Evolutionary conservation across 202 grass and related monocot species (phyloP).

Genomic region (Zizania palustris): DNA sequence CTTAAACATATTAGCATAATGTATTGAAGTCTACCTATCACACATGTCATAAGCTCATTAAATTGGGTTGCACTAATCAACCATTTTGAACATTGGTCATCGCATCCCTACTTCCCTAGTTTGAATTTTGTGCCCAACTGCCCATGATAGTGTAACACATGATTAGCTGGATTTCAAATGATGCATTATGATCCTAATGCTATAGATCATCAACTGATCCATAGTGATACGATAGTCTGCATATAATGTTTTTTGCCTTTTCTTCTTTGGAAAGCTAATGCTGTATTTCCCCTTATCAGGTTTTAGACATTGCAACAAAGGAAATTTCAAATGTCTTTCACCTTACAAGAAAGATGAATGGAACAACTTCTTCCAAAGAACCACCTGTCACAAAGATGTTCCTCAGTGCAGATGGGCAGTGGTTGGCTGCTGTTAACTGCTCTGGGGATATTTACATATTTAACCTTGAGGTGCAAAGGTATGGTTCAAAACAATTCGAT

Average conservation of each 20-base stretch:
- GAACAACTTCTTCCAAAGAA: slow-evolving; percentile 50
- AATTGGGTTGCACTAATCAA: not conserved
- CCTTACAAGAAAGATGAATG: slow-evolving; percentile 58
- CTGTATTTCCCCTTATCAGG: slow-evolving; percentile 56
- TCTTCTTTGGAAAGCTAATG: slow-evolving; percentile 24
- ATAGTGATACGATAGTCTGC: not conserved
- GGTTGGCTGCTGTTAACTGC: slow-evolving; percentile 78
- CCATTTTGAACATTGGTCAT: not conserved
- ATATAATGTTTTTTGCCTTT: slow-evolving; percentile 17
- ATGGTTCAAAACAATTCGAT: slow-evolving; percentile 22
- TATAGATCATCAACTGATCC: not conserved
- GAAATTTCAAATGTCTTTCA: slow-evolving; percentile 60
- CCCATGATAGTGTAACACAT: not conserved
- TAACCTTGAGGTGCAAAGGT: slow-evolving; percentile 92
- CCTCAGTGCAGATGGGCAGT: slow-evolving; percentile 81
- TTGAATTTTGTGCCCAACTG: not conserved
- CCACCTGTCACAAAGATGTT: slow-evolving; percentile 91
- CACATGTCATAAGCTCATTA: not conserved
- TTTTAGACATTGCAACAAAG: slow-evolving; percentile 58
- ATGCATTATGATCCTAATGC: slow-evolving; percentile 10
- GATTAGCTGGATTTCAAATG: not conserved
- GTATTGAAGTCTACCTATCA: slow-evolving; percentile 8
- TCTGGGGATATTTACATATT: slow-evolving; percentile 95
- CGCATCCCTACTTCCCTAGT: not conserved
- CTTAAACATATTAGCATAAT: not conserved